Conservation (phyloP, 2,329 filamentous ascomycete species). For the Colletotrichum destructivum region DNA sequence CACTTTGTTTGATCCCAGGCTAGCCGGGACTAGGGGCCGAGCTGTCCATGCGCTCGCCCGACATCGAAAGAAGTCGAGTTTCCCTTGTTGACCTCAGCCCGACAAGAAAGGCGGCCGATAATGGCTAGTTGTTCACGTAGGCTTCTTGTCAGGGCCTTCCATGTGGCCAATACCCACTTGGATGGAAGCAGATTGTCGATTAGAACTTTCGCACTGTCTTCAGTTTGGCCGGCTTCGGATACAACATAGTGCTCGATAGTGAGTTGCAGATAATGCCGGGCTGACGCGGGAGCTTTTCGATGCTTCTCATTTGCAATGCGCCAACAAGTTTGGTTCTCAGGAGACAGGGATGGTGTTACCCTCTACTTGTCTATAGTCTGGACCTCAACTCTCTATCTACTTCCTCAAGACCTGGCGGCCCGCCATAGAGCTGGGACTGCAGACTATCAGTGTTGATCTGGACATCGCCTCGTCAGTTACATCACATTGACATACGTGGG, state of each 20-base stretch:
- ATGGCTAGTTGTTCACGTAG: background rate
- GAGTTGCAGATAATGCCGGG: background rate
- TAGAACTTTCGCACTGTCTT: background rate
- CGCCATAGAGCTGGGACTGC: slow-evolving; percentile 41
- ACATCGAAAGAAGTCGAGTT: background rate
- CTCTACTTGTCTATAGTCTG: slow-evolving; percentile 6
- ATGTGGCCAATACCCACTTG: background rate
- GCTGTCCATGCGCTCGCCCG: background rate
- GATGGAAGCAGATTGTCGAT: background rate
- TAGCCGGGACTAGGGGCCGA: background rate
- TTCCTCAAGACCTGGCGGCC: slow-evolving; percentile 44
- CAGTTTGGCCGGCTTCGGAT: background rate
- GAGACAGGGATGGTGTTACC: too few relatives aligned
- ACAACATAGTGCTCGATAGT: background rate
- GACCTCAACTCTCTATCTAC: slow-evolving; percentile 37
- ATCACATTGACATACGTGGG: background rate
- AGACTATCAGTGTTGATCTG: slow-evolving; percentile 43
- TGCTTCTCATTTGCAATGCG: too few relatives aligned
- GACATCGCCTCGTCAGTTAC: background rate
- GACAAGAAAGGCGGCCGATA: background rate
- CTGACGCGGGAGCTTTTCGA: background rate
- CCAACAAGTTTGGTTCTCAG: background rate
- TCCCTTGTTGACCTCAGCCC: background rate
- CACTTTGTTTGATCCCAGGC: background rate
- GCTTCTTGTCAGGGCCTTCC: background rate